Base-by-base conservation (phyloP, 2,329 filamentous ascomycete genomes). In the Ceratocystis colombiana region DNA sequence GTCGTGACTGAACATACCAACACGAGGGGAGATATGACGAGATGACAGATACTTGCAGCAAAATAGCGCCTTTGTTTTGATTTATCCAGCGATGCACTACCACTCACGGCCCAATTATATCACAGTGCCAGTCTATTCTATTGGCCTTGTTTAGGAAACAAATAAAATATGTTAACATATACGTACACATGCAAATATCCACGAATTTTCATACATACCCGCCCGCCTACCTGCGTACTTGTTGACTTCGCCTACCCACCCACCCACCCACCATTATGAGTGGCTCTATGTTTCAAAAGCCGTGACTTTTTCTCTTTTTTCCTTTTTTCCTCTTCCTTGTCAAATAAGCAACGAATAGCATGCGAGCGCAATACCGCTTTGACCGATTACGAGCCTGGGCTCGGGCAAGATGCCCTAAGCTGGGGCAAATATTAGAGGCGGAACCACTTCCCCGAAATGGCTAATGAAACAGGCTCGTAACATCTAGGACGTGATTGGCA, bases 381-480 rank as follows among this genome's bases (percentile, higher is more conserved):
- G 53, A 30, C 28, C 53, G 17, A 17, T 8, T 10, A 30, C 17
- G 25, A n/a, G 53, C 53, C 28, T 22, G 30, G 30, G 53, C 53
- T 20, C 28, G 20, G 17, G 25, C 10, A 57, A 33, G 33, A 59
- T 59, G 53, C 53, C 53, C 53, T 30, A 59, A 25, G 17, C 53
- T 25, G 28, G 28, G 53, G 53, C 53, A 59, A 59, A 33, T 30
- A 59, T 33, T 59, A 33, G 25, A 59, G 22, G 53, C 53, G 53
- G 53, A 59, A 59, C 25, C 12, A 33, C 53, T 33, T 59, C 53
- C 53, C 53, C 53, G 53, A 59, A 59, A 59, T 59, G 53, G 53
- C 53, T 3, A 59, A 59, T 59, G 53, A 59, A 59, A 59, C 53
- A 59, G 53, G 28, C 53, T 33, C 53, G 53, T 59, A 59, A 59